phyloP scores from a whole-genome alignment of 2,329 filamentous ascomycete genomes.

The Grosmannia penicillata region DNA sequence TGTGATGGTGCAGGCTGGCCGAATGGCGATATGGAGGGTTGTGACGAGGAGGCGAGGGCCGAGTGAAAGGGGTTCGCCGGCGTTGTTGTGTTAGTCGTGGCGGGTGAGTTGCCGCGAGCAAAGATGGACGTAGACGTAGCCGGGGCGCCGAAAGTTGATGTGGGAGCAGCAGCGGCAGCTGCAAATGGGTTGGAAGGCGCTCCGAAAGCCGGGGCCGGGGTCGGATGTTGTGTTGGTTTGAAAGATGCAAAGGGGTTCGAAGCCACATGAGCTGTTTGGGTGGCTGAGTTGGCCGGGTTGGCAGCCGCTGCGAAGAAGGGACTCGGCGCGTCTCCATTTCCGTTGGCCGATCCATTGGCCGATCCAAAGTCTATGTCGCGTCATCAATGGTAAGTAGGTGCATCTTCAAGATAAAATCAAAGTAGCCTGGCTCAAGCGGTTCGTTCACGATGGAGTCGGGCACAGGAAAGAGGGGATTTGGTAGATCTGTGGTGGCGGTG shows the following conservation, averaged over 20 bases:
- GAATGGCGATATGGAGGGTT: neutral
- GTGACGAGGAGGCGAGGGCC: neutral
- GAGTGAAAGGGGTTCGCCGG: neutral
- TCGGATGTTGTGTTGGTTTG: too few species aligned
- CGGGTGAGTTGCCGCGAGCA: neutral
- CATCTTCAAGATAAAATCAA: neutral
- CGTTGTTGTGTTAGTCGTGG: neutral
- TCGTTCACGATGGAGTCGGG: neutral
- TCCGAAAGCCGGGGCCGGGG: too few species aligned
- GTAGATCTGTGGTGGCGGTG: too few species aligned
- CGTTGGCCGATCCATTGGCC: neutral
- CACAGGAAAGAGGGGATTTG: too few species aligned
- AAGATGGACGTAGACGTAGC: neutral
- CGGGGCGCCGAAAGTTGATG: too few species aligned
- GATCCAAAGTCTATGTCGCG: neutral
- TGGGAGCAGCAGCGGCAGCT: too few species aligned
- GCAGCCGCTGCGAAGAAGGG: neutral
- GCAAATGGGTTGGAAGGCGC: too few species aligned
- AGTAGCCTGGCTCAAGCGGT: neutral
- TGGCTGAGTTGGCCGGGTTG: too few species aligned
- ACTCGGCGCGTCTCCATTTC: neutral
- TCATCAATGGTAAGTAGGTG: conserved; percentile 2
- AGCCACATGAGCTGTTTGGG: too few species aligned
- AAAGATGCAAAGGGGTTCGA: too few species aligned
- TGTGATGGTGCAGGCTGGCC: too few species aligned